Percentiles rank a stretch among this genome's conserved stretches.
phyloP scores from a whole-genome alignment of 257 asterid genomes.

The Apocynum venetum region DNA sequence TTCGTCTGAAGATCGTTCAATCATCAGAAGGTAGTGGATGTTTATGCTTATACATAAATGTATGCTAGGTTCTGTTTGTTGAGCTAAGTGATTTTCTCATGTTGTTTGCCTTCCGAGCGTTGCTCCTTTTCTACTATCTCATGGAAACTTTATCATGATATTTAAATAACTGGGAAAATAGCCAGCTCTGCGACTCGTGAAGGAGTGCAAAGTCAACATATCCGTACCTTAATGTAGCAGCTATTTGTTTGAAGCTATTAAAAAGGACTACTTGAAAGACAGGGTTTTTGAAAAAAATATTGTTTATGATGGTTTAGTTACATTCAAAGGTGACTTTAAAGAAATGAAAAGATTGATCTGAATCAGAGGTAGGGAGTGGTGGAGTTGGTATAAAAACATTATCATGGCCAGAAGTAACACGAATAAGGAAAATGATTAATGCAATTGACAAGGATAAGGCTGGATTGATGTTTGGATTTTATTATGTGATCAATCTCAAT shows the following conservation, averaged over 20 bases:
- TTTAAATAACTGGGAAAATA: not conserved
- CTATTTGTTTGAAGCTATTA: not conserved
- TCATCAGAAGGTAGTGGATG: conserved; percentile 7
- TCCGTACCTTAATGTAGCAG: not conserved
- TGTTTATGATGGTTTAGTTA: not conserved
- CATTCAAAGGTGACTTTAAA: not conserved
- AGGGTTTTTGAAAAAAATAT: not conserved
- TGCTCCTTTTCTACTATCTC: not conserved
- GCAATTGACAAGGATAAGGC: not conserved
- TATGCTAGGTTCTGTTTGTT: not conserved
- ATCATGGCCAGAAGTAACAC: not conserved
- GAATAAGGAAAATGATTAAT: not conserved
- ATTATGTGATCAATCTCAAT: not conserved
- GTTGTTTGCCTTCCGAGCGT: not conserved
- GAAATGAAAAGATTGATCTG: not conserved
- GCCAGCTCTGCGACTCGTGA: not conserved
- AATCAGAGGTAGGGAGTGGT: not conserved
- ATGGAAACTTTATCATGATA: not conserved
- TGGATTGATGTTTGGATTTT: not conserved
- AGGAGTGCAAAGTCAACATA: not conserved
- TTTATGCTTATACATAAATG: not conserved
- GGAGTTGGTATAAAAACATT: not conserved
- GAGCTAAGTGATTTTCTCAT: not conserved
- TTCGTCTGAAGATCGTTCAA: not conserved
- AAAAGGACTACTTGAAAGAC: not conserved